phyloP scores from a whole-genome alignment of 306 rosid species.

The Cucumis melo region DNA sequence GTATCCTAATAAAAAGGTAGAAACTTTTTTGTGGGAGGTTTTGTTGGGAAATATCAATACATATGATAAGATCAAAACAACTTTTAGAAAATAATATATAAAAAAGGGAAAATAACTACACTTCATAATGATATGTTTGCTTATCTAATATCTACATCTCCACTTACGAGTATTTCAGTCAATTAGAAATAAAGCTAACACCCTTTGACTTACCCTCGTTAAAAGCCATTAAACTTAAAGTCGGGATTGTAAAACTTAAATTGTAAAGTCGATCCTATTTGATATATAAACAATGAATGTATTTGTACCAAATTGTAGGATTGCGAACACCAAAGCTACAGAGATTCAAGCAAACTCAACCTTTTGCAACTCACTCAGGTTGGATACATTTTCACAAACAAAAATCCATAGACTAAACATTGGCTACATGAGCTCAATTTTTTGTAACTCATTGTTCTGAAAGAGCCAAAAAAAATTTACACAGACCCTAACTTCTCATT shows the following conservation, averaged over 20 bases:
- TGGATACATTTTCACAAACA: background rate
- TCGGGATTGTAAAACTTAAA: background rate
- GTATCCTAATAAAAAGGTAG: background rate
- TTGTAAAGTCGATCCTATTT: background rate
- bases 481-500: background rate
- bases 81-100: background rate
- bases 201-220: background rate
- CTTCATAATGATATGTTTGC: background rate
- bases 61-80: background rate
- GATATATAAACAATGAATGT: background rate
- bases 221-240: background rate
- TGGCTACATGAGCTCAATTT: background rate
- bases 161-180: background rate
- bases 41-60: background rate
- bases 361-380: background rate
- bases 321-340: background rate
- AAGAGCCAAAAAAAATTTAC: background rate
- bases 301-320: background rate
- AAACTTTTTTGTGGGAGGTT: background rate
- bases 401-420: background rate
- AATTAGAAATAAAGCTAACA: background rate
- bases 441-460: background rate
- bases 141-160: background rate
- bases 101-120: background rate
- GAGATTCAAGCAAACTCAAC: background rate